These are phyloP conservation scores for Arthrobotrys entomopaga DNA, from an alignment of 2,329 filamentous ascomycete species.

Conservation along the genomic window DNA sequence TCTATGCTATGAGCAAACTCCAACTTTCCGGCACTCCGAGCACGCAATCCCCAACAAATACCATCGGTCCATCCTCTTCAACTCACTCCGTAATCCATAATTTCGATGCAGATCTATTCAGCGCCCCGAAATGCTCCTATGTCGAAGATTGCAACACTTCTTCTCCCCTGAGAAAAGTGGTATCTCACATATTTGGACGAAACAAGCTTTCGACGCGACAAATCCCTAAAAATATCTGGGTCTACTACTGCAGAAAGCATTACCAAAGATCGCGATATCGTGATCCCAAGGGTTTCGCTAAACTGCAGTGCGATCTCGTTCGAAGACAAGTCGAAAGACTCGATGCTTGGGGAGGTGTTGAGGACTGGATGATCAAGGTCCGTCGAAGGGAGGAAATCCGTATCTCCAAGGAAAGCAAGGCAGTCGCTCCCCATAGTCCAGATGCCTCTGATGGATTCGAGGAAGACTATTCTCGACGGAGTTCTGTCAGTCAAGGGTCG, in stretches of 20 bases:
- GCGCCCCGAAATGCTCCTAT: conserved; percentile 66
- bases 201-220: conserved; percentile 80
- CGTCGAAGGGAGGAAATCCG: conserved; percentile 74
- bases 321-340: conserved; percentile 72
- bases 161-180: conserved; percentile 75
- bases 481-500: conserved; percentile 24
- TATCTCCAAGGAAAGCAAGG: conserved; percentile 63
- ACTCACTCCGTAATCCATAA: conserved; percentile 23
- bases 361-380: conserved; percentile 71
- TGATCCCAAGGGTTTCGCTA: conserved; percentile 71
- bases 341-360: conserved; percentile 71
- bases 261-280: conserved; percentile 81
- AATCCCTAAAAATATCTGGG: conserved; percentile 77
- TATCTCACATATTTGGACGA: conserved; percentile 83
- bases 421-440: conserved; percentile 59
- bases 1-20: conserved; percentile 53
- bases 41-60: conserved; percentile 40
- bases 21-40: conserved; percentile 48
- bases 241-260: conserved; percentile 81
- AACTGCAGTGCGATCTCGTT: conserved; percentile 73
- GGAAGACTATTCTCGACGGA: conserved; percentile 38
- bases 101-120: conserved; percentile 36
- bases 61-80: conserved; percentile 35
- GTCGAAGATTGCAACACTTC: conserved; percentile 70
- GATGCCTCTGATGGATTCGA: conserved; percentile 48